Percentiles rank a stretch among this genome's conserved stretches.
Evolutionary conservation across 192 early-diverging fungal genomes (phyloP).

Genomic region (Backusella parvicylindrica): DNA sequence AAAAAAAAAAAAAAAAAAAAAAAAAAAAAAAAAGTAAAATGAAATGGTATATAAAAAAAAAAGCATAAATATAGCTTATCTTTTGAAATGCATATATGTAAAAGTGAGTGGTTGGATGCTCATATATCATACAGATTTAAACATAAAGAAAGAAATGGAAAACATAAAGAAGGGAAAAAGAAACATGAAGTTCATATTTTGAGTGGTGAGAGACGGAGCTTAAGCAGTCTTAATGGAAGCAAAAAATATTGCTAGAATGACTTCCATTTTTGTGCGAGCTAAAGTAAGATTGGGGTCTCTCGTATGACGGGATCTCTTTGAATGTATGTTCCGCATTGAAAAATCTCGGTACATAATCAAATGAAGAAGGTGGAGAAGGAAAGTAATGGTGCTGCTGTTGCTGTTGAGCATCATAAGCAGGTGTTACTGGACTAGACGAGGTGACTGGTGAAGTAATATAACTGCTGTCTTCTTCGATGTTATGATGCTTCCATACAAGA

Average conservation of each 20-base stretch:
- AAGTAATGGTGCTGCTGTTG: background rate
- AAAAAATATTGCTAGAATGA: background rate
- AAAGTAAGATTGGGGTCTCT: background rate
- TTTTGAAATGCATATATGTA: background rate
- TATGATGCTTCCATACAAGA: constrained; percentile 1
- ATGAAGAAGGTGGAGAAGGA: background rate
- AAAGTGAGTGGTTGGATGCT: background rate
- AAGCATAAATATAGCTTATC: background rate
- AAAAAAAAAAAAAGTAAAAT: background rate
- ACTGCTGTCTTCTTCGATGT: background rate
- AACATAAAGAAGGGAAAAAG: background rate
- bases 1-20: background rate
- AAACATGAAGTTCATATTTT: background rate
- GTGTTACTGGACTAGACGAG: background rate
- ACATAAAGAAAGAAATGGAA: background rate
- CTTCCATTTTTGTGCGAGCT: background rate
- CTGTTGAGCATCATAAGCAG: background rate
- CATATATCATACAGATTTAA: constrained; percentile 1
- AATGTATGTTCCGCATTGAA: constrained; percentile 8
- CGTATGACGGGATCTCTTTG: constrained; percentile 1
- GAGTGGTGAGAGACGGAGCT: background rate
- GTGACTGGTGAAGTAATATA: background rate
- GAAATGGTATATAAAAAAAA: background rate
- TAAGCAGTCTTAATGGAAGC: background rate
- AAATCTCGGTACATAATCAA: background rate